A percentile compares a stretch with the other conserved stretches of the same genome.
phyloP scores from a whole-genome alignment of 1,284 basidiomycete species.

The Ustilago esculenta region DNA sequence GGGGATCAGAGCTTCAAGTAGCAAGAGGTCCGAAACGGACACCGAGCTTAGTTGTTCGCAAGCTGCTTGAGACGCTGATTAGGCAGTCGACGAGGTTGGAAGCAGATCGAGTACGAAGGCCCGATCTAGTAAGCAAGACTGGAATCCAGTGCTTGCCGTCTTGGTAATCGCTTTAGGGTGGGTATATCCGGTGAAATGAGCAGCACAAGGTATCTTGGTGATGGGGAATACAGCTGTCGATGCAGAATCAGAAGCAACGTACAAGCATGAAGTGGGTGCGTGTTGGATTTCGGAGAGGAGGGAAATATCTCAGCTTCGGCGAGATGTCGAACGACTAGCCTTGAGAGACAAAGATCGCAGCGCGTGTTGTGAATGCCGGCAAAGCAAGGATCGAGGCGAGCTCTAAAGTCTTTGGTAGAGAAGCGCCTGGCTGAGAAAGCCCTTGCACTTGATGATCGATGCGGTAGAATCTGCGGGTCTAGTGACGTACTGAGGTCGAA shows the following conservation, averaged over 20 bases:
- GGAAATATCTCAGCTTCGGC: too few species aligned
- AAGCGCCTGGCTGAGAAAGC: too few species aligned
- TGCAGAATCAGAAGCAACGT: conserved; percentile 3
- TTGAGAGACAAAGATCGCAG: too few species aligned
- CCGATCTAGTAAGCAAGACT: not conserved
- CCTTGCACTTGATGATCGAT: not conserved
- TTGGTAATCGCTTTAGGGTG: not conserved
- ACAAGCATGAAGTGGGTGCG: conserved; percentile 1
- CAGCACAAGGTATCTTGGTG: conserved; percentile 22
- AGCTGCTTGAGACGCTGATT: not conserved
- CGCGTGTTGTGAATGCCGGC: too few species aligned
- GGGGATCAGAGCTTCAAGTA: conserved; percentile 13
- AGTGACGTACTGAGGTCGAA: too few species aligned
- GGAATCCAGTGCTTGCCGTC: not conserved
- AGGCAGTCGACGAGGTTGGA: not conserved
- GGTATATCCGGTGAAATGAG: conserved; percentile 12
- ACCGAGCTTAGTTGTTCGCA: conserved; percentile 6
- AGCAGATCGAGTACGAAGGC: conserved; percentile 1
- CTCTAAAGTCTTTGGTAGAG: too few species aligned
- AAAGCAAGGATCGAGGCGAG: too few species aligned
- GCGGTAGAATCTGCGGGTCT: too few species aligned
- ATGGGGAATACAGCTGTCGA: conserved; percentile 12
- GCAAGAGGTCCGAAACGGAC: conserved; percentile 21
- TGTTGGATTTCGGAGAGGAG: too few species aligned
- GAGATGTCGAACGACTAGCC: too few species aligned